Percentiles rank a stretch among this genome's conserved stretches.
These are phyloP conservation scores for Phytophthora quininea DNA, from an alignment of 352 stramenopile species.

Conservation along the genomic window DNA sequence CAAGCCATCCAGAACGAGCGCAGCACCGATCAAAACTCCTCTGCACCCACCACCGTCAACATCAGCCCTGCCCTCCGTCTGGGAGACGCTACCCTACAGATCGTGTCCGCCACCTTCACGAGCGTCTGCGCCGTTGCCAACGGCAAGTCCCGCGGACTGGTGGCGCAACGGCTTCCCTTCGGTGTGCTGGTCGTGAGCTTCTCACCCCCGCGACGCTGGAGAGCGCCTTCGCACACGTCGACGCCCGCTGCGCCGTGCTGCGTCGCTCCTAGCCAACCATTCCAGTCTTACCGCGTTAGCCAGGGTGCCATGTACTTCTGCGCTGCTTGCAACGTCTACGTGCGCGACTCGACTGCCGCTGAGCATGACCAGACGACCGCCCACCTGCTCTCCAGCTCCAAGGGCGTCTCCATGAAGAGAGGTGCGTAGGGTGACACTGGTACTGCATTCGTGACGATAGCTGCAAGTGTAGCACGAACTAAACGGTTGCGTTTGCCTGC, in stretches of 20 bases:
- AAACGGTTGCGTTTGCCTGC: slow-evolving; percentile 3
- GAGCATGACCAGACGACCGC: slow-evolving; percentile 63
- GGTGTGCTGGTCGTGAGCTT: slow-evolving; percentile 56
- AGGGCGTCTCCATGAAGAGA: slow-evolving; percentile 54
- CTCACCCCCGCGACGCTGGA: slow-evolving; percentile 42
- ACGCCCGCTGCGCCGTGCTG: slow-evolving; percentile 40
- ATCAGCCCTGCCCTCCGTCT: slow-evolving; percentile 41
- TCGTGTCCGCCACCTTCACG: slow-evolving; percentile 55
- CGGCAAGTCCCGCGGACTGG: slow-evolving; percentile 40
- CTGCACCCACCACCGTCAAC: background rate
- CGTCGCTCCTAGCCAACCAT: slow-evolving; percentile 35
- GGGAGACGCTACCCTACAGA: slow-evolving; percentile 35
- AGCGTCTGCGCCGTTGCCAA: slow-evolving; percentile 46
- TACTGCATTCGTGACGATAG: background rate
- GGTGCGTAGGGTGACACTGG: slow-evolving; percentile 20
- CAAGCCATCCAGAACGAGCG: slow-evolving; percentile 37
- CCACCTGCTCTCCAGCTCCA: slow-evolving; percentile 54
- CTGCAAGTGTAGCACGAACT: background rate
- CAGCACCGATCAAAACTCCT: background rate
- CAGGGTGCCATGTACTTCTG: slow-evolving; percentile 66
- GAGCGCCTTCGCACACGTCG: slow-evolving; percentile 37
- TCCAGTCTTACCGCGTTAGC: background rate
- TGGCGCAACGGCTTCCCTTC: slow-evolving; percentile 59
- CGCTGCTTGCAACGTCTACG: slow-evolving; percentile 63
- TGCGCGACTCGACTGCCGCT: slow-evolving; percentile 51